Evolutionary conservation across 495 filamentous ascomycete species (phyloP).

Genomic region (Ramalina intermedia): DNA sequence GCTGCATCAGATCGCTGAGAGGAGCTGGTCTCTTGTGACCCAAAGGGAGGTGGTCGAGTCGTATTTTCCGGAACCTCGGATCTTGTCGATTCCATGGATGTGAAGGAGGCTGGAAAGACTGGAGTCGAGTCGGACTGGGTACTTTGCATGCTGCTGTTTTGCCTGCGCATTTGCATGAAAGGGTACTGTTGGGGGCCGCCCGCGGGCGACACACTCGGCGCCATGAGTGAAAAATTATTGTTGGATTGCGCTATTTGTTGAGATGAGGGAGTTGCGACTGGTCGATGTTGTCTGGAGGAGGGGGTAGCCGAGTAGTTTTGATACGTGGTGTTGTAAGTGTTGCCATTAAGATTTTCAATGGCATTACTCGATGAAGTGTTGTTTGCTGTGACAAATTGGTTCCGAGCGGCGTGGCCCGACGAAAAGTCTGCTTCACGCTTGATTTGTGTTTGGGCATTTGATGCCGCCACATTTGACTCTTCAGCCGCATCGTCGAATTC

Average conservation of each 20-base stretch:
- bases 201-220: constrained; percentile 20
- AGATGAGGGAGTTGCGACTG: constrained; percentile 16
- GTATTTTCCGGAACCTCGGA: constrained; percentile 30
- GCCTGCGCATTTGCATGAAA: constrained; percentile 27
- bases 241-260: constrained; percentile 8
- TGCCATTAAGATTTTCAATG: constrained; percentile 9
- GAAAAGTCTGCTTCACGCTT: constrained; percentile 19
- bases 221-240: constrained; percentile 25
- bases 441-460: constrained; percentile 45
- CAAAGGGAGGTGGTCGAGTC: constrained; percentile 6
- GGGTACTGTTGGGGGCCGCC: constrained; percentile 44
- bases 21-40: constrained; percentile 14
- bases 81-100: constrained; percentile 49
- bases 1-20: constrained; percentile 15
- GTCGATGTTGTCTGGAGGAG: background rate
- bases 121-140: constrained; percentile 31
- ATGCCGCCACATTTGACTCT: constrained; percentile 38
- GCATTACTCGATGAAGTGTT: constrained; percentile 14
- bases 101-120: constrained; percentile 47
- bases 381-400: constrained; percentile 15
- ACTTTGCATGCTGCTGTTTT: constrained; percentile 30
- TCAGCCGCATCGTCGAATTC: constrained; percentile 67
- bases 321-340: constrained; percentile 24
- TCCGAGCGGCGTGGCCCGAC: constrained; percentile 4
- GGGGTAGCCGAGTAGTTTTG: constrained; percentile 8